Base-by-base conservation (phyloP, 805 yeast species). In the Yamadazyma phyllophila region DNA sequence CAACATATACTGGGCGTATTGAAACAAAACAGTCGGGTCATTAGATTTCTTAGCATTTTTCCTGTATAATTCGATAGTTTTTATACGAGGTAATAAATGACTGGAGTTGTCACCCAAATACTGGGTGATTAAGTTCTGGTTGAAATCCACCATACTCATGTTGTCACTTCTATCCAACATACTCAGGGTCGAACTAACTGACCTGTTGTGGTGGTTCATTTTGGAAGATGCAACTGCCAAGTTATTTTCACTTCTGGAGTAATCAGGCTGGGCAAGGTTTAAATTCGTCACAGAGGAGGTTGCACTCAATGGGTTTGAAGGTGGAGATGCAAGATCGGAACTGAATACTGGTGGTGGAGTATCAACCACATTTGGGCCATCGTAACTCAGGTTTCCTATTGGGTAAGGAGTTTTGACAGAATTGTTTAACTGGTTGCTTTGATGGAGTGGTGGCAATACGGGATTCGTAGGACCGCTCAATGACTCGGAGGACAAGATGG, bases 1-100 rank as follows among this genome's bases (percentile, higher is more conserved):
- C 42, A 89, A 68, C 83, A 88, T 83, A 62, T 86, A 88, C 65
- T 89, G 94, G 1, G 97, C 97, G 61, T 88, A 90, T 58, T 89
- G 89, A 63, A 89, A 88, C 55, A 90, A 77, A n/a, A 88, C 84
- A 14, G 78, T 81, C 0, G 96, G 96, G 58, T 92, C 96, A 58
- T 83, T 84, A 15, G 89, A 80, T 57, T 83, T 87, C 55, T 84
- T 84, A 4, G 95, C 96, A 59, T 88, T 91, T 53, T 84, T 78
- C 44, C 94, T 77, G 69, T 92, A 91, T 72, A 88, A 74, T 54
- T 91, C 96, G 47, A 92, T 79, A 4, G 97, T 90, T 60, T 86
- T 82, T 66, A 85, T 76, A 51, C 94, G 76, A 14, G 96, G 91
- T 57, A 85, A 65, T 50, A 91, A 66, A 10, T 79, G 66, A 13